A percentile compares a stretch with the other conserved stretches of the same genome.
Evolutionary conservation across 2,329 filamentous ascomycete genomes (phyloP).

Genomic region (Aureobasidium sp.): DNA sequence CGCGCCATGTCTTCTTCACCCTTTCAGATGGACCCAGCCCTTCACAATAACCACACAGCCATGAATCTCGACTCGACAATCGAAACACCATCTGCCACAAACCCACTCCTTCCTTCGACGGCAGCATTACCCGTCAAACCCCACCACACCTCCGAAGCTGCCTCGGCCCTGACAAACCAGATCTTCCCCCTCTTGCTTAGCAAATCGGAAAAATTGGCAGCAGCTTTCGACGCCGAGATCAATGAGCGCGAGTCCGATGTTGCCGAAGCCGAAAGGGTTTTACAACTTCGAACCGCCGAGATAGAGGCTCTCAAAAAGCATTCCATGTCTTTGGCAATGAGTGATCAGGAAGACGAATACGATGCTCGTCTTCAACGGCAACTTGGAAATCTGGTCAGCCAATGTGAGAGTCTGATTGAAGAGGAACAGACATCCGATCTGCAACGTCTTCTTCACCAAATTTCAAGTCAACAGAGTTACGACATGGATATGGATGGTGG

Average conservation of each 20-base stretch:
- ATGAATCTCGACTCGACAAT: neutral
- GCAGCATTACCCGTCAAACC: constrained; percentile 21
- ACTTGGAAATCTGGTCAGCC: constrained; percentile 26
- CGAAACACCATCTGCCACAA: neutral
- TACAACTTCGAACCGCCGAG: constrained; percentile 59
- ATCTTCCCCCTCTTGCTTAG: constrained; percentile 49
- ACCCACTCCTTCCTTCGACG: constrained; percentile 8
- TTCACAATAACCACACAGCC: constrained; percentile 18
- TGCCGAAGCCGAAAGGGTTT: constrained; percentile 41
- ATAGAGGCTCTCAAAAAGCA: constrained; percentile 51
- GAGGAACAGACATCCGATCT: constrained; percentile 39
- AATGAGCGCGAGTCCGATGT: constrained; percentile 58
- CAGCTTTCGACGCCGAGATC: constrained; percentile 64
- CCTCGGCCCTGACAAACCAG: constrained; percentile 56
- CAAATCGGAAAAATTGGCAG: constrained; percentile 38
- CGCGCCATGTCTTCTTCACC: constrained; percentile 70
- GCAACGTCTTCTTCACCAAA: constrained; percentile 25
- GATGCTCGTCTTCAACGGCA: constrained; percentile 34
- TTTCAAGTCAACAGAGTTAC: neutral
- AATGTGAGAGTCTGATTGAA: constrained; percentile 39
- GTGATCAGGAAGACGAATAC: constrained; percentile 27
- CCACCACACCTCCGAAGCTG: constrained; percentile 39
- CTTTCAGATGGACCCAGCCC: constrained; percentile 29
- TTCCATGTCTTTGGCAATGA: constrained; percentile 50
- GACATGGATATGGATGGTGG: constrained; percentile 22